Evolutionary conservation across 2,329 filamentous ascomycete species (phyloP).

Genomic region (Fusarium virguliforme): DNA sequence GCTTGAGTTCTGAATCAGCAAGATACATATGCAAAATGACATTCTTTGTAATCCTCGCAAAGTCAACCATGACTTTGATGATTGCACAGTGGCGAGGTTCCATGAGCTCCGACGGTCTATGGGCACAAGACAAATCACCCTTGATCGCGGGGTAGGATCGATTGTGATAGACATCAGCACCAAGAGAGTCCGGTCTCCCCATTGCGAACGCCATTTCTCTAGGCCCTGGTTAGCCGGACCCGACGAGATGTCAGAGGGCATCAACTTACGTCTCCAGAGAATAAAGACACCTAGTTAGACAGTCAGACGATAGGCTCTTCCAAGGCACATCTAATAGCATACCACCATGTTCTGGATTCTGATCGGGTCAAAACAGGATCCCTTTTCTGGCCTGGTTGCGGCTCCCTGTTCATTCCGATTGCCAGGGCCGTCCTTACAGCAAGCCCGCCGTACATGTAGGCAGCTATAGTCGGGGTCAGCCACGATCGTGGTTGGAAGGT

Average conservation of each 20-base stretch:
- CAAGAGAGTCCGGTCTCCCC: conserved; percentile 65
- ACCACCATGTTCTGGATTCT: conserved; percentile 65
- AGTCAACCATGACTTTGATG: conserved; percentile 18
- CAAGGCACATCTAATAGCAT: conserved; percentile 28
- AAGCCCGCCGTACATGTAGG: conserved; percentile 66
- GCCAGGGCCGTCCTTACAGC: conserved; percentile 64
- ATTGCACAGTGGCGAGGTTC: conserved; percentile 26
- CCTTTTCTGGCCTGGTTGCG: conserved; percentile 50
- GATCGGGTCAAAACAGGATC: conserved; percentile 54
- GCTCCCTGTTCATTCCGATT: conserved; percentile 64
- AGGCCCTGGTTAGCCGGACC: background rate
- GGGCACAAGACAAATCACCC: background rate
- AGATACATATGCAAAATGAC: conserved; percentile 16
- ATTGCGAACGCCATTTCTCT: conserved; percentile 66
- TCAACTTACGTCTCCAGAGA: conserved; percentile 61
- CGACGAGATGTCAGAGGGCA: conserved; percentile 8
- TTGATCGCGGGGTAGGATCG: conserved; percentile 52
- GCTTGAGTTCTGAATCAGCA: conserved; percentile 1
- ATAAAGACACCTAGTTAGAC: conserved; percentile 57
- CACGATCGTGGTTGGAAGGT: too few relatives aligned
- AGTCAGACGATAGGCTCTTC: fast-evolving
- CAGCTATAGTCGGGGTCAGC: conserved; percentile 42
- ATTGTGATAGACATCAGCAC: conserved; percentile 66
- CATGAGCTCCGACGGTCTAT: conserved; percentile 11
- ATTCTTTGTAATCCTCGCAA: conserved; percentile 9